Evolutionary conservation across 257 asterid genomes (phyloP), one percentile per base, ranked within the genome.

Genomic region (Gynochthodes officinalis): DNA sequence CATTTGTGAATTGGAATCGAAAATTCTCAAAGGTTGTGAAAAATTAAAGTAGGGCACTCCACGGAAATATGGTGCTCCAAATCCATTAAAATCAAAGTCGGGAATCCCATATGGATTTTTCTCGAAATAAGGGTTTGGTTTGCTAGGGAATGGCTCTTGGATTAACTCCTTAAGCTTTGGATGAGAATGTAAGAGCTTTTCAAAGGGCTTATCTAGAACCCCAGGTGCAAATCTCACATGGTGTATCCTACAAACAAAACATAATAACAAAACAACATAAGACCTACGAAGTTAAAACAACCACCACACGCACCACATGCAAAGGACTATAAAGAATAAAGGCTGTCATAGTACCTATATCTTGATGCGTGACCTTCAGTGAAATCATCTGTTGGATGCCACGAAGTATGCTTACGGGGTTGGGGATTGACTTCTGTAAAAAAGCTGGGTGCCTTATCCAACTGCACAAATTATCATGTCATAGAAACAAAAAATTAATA

Each of bases 401-500:
- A 92, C 3, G 82, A 78, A 0, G 97, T 90, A 35, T 92, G 98
- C 70, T 86, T 92, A 35, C 91, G 73, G 0, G 98, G 97, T 21
- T 87, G 90, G 35, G 98, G 95, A 43, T 81, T 66, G 6, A 65
- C 73, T 78, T 92, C 97, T 39, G 79, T 84, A 61, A 53, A 85
- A 79, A 82, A 90, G 61, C 48, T 27, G 3, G 98, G 98, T 15
- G 91, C 83, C 39, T 84, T 75, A 11, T 64, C 78, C 74, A 93
- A 69, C 97, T 92, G 82, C 81, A 74, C 4, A 5, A 42, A 40
- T 23, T n/a, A 15, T 5, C 14, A 30, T 27, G 35, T 28, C 16
- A 48, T 39, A 27, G 8, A 35, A 13, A 12, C 42, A 67, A 2
- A 23, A 19, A 48, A 42, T 18, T 32, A 35, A 13, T 4, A 18